phyloP scores from a whole-genome alignment of 1,139 yeast species.

The Debaryomyces sp. region DNA sequence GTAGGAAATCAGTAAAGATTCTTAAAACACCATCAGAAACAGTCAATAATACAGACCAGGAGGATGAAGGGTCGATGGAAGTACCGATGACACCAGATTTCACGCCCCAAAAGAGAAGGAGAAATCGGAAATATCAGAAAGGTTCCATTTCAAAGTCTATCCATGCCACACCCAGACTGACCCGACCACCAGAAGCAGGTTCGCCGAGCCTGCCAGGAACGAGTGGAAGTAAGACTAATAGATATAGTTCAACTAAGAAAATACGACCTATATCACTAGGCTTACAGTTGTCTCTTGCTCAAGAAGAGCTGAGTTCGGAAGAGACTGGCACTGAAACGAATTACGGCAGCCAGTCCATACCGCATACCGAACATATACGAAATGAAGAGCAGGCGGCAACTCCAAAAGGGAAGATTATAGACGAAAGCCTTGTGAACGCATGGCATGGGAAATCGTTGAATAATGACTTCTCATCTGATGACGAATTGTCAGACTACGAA shows the following conservation, averaged over 20 bases:
- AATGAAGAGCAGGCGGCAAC: conserved; percentile 20
- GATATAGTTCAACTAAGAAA: not conserved
- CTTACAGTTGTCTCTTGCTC: not conserved
- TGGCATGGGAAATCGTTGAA: conserved; percentile 43
- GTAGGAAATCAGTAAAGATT: not conserved
- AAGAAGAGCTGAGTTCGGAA: not conserved
- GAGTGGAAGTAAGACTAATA: not conserved
- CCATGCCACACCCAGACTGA: not conserved
- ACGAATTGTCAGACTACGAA: conserved; percentile 22
- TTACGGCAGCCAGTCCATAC: not conserved
- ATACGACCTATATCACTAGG: conserved; percentile 1
- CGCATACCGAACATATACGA: not conserved
- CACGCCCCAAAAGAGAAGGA: not conserved
- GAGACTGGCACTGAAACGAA: not conserved
- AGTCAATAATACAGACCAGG: not conserved
- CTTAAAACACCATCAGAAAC: not conserved
- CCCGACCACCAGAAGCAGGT: not conserved
- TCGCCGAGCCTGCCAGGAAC: not conserved
- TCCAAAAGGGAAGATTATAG: conserved; percentile 38
- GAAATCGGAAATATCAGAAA: not conserved
- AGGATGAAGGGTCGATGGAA: not conserved
- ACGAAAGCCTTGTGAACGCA: conserved; percentile 33
- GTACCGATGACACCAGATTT: not conserved
- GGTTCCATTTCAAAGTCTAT: not conserved
- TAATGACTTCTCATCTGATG: conserved; percentile 32